These are phyloP conservation scores for Candida xiaguanensis DNA, from an alignment of 805 yeast genomes.

Conservation along the genomic window DNA sequence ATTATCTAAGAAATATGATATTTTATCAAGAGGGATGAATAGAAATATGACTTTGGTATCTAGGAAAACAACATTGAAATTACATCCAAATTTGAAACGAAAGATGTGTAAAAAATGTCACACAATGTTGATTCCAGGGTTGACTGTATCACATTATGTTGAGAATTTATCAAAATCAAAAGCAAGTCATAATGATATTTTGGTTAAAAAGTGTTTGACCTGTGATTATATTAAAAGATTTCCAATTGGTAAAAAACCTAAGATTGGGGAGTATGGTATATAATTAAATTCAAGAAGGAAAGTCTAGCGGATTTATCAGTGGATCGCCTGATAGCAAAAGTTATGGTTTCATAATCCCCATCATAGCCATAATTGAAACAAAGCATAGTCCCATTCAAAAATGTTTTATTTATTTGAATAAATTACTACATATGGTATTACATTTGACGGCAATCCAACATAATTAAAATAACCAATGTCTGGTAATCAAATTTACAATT, in stretches of 20 bases:
- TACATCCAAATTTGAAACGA: slow-evolving; percentile 65
- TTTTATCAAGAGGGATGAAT: slow-evolving; percentile 54
- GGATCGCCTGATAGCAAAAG: too few species aligned
- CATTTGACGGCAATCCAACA: too few species aligned
- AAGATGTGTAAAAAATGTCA: slow-evolving; percentile 66
- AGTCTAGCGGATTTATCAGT: too few species aligned
- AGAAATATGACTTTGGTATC: slow-evolving; percentile 57
- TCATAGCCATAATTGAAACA: too few species aligned
- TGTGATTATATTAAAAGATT: slow-evolving; percentile 56
- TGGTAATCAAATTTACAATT: too few species aligned
- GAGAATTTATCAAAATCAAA: slow-evolving; percentile 38
- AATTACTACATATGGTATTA: too few species aligned
- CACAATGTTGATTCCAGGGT: slow-evolving; percentile 47
- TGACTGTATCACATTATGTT: slow-evolving; percentile 34
- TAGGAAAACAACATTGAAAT: slow-evolving; percentile 61
- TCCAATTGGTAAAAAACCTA: slow-evolving; percentile 36
- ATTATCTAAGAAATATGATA: slow-evolving; percentile 30
- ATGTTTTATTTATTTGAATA: too few species aligned
- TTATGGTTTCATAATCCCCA: too few species aligned
- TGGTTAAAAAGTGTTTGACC: slow-evolving; percentile 45
- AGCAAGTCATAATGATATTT: slow-evolving; percentile 38
- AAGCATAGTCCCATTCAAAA: too few species aligned
- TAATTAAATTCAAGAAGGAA: too few species aligned
- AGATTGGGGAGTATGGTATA: too few species aligned
- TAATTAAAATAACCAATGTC: too few species aligned